Percentiles rank a stretch among this genome's conserved stretches.
These are phyloP conservation scores for Panicum miliaceum DNA, from an alignment of 176 grass and related monocot species.

Conservation along the genomic window DNA sequence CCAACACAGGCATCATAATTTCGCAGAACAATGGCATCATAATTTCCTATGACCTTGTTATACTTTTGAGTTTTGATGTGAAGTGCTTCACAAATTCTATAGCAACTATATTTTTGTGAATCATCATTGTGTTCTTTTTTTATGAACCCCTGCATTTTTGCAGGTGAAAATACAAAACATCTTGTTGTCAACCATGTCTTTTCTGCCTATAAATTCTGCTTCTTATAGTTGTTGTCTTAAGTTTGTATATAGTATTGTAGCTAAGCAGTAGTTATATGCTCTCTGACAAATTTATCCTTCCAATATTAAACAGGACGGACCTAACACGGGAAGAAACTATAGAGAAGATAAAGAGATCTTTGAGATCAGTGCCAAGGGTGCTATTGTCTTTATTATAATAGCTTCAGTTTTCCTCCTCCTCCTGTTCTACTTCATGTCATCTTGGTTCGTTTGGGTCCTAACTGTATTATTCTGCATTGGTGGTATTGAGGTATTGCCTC, in stretches of 20 bases:
- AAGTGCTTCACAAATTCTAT: background rate
- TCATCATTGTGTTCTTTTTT: background rate
- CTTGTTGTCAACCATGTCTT: constrained; percentile 5
- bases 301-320: constrained; percentile 62
- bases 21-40: background rate
- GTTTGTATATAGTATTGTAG: constrained; percentile 17
- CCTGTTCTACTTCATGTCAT: constrained; percentile 98
- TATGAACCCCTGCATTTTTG: background rate
- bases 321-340: constrained; percentile 45
- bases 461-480: constrained; percentile 96
- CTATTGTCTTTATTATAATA: constrained; percentile 79
- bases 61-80: constrained; percentile 26
- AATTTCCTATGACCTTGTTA: background rate
- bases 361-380: constrained; percentile 88
- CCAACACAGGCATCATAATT: too few species aligned
- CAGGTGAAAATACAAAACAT: background rate
- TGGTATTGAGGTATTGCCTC: constrained; percentile 80
- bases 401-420: constrained; percentile 95
- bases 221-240: background rate
- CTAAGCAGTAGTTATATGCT: constrained; percentile 1
- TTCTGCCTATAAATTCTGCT: constrained; percentile 7
- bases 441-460: constrained; percentile 90
- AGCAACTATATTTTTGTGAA: constrained; percentile 3
- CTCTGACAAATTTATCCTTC: constrained; percentile 33
- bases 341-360: constrained; percentile 86